Base-by-base conservation (phyloP, 2,329 filamentous ascomycete species). In the Exutisphaerella laricina region DNA sequence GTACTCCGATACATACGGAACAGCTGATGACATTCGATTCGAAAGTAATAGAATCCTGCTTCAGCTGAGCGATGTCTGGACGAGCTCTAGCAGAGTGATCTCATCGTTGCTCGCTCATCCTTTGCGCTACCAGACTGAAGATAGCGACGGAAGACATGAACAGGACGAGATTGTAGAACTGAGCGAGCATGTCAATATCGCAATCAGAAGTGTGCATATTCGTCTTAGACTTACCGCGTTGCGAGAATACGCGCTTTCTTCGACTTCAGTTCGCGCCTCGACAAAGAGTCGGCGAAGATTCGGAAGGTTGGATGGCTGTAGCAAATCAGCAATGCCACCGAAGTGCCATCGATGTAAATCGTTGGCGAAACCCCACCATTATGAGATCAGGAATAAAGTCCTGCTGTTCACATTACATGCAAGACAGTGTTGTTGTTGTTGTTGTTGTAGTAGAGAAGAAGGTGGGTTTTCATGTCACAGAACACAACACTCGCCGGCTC, bases 131-230 rank as follows among this genome's bases (percentile, higher is more conserved):
- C 47, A 98, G 71, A 63, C 90, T 94, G 70, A 97, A 96, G 47
- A 95, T 80, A 5, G 90, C 88, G 17, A 98, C 85, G 0, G 92
- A 96, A 17, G 89, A 92, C 74, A 98, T 90, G 70, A 97, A 98
- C 2, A 97, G 73, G 1, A 96, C 88, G 0, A 94, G 80, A 60
- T 98, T 97, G 69, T 98, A 98, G 66, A 98, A 98, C 92, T 95
- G 58, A 5, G 43, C 5, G 7, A 13, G 4, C 20, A 30, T 12
- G 33, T 10, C 29, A 18, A 36, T 30, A 7, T 21, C 14, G 32
- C 13, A 10, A 20, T 4, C 14, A 12, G 10, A 2, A 10, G 13
- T 18, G 35, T 12, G 44, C 17, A 35, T 26, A 28, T 8, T 20
- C 30, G 17, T 26, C n/a, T 8, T 18, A 21, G 9, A 68, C 85